phyloP scores from a whole-genome alignment of 345 rosid genomes.

The Eucalyptus camaldulensis region DNA sequence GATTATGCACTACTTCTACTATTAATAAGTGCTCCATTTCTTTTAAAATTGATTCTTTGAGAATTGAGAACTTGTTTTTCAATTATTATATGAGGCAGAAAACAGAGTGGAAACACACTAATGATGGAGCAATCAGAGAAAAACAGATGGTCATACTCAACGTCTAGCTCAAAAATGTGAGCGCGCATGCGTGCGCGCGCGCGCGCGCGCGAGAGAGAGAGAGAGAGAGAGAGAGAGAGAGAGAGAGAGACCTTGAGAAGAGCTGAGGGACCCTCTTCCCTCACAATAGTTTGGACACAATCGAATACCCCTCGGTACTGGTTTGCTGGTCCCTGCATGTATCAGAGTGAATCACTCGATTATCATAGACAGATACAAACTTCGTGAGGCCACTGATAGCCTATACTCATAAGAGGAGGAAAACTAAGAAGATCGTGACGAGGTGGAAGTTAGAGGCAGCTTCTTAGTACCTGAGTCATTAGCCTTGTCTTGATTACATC shows the following conservation, averaged over 20 bases:
- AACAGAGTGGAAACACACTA: neutral
- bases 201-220: neutral
- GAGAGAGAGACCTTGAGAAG: slow-evolving; percentile 58
- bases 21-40: neutral
- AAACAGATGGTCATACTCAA: neutral
- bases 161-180: neutral
- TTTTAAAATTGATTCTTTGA: neutral
- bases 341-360: neutral
- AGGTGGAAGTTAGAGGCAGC: neutral
- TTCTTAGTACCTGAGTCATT: slow-evolving; percentile 75
- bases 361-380: neutral
- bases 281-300: slow-evolving; percentile 71
- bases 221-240: neutral
- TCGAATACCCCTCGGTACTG: slow-evolving; percentile 76
- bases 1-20: neutral
- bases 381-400: neutral
- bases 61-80: neutral
- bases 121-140: neutral
- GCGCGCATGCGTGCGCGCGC: accelerated
- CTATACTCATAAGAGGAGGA: neutral
- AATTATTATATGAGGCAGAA: neutral
- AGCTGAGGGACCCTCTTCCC: slow-evolving; percentile 87
- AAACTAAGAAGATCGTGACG: neutral
- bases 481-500: slow-evolving; percentile 95
- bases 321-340: slow-evolving; percentile 58